Evolutionary conservation across 2,329 filamentous ascomycete genomes (phyloP), one percentile per base, ranked within the genome.

Genomic region (Fusarium compactum): DNA sequence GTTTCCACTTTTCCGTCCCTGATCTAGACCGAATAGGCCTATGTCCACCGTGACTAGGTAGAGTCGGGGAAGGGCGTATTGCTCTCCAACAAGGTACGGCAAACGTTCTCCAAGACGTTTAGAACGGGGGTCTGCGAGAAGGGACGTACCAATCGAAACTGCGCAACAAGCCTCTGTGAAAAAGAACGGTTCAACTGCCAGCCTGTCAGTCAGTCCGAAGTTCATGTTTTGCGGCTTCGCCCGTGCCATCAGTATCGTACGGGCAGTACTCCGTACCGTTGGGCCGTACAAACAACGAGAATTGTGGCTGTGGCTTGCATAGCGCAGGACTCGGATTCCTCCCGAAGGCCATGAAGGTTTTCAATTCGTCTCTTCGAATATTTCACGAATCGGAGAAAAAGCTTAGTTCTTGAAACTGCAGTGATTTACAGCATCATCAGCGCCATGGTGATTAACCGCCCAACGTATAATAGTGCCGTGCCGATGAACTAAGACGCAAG

Each of bases 101-200:
- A 47, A 50, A 29, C 43, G 50, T 65, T 53, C 43, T 64, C 48
- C 40, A 56, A 61, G 43, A 65, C 67, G 68, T 69, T 66, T 52
- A 40, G 56, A 60, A 55, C 58, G 57, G 58, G 67, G 58, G 29
- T 22, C 18, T 24, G 15, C 22, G 48, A 62, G 71, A 51, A 40
- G 57, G 69, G 66, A 66, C 67, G 72, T 73, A 62, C 71, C 62
- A 71, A 74, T 71, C 29, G 30, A 55, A 66, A 55, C 38, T 38
- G 45, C 50, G 18, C 22, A 41, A 50, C 43, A 12, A 24, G 27
- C 30, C 47, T 45, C 30, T 53, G 12, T 43, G 34, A 11, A 11
- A n/a, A 38, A 47, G 7, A 46, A 38, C 41, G 29, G 51, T 58
- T 30, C 27, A 54, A 34, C 25, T 41, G 54, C 30, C 27, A 38